Base-by-base conservation (phyloP, 2,329 filamentous ascomycete genomes). In the Coniella lustricola region DNA sequence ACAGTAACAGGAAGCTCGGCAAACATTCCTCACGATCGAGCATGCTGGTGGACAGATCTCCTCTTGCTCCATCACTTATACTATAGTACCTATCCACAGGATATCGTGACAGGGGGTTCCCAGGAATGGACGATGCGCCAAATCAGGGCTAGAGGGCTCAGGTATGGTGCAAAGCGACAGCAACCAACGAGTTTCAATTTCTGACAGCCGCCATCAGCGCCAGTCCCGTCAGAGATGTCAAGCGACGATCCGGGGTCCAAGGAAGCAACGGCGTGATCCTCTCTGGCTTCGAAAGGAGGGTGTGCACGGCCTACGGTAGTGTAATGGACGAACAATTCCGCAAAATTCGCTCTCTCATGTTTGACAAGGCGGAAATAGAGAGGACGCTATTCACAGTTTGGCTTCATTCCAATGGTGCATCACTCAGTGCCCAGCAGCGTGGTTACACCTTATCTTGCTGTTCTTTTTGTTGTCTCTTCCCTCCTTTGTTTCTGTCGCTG, bases 401-500 rank as follows among this genome's bases (percentile, higher is more conserved):
- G n/a, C n/a, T n/a, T 10, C 25, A 29, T 29, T 29, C 25, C 25
- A 29, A 10, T 29, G 5, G 25, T 29, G 25, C 25, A 29, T 29
- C 25, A 10, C 25, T 10, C 25, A 29, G 25, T 29, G 5, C 33
- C 33, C 33, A 35, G 33, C 33, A 35, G 33, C 7, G 33, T 35
- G 25, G 25, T 29, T 10, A 29, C 5, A 10, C 25, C n/a, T n/a
- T n/a, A n/a, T n/a, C n/a, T n/a, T n/a, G n/a, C n/a, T n/a, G n/a
- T n/a, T n/a, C n/a, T n/a, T n/a, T n/a, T n/a, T n/a, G n/a, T n/a
- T n/a, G n/a, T n/a, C n/a, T n/a, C n/a, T n/a, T n/a, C n/a, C n/a
- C n/a, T n/a, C n/a, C n/a, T n/a, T n/a, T n/a, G 33, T 35, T 35
- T 49, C 36, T 31, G 34, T 36, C 33, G 45, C 45, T 40, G 33